A percentile compares a stretch with the other conserved stretches of the same genome.
phyloP scores from a whole-genome alignment of 2,329 filamentous ascomycete species.

The Aspergillus sp. region DNA sequence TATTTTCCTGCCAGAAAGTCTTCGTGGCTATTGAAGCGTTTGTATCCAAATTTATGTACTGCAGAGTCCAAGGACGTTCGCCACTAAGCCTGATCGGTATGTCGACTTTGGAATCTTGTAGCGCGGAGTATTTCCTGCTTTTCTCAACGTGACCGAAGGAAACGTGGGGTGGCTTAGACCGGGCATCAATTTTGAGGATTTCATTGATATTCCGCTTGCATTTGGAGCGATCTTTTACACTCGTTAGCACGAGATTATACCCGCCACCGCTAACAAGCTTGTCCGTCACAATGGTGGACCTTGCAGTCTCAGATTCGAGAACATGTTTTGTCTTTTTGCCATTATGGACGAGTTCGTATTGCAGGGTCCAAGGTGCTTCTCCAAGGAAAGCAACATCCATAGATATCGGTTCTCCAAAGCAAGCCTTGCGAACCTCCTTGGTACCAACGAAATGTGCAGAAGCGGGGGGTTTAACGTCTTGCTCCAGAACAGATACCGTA shows the following conservation, averaged over 20 bases:
- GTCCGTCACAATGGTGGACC: slow-evolving; percentile 73
- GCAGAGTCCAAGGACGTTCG: slow-evolving; percentile 78
- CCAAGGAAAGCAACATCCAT: slow-evolving; percentile 75
- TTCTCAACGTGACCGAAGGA: slow-evolving; percentile 84
- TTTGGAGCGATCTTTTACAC: slow-evolving; percentile 79
- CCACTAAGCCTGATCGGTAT: slow-evolving; percentile 84
- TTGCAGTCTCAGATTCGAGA: slow-evolving; percentile 61
- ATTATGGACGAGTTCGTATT: slow-evolving; percentile 90
- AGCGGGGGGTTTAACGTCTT: slow-evolving; percentile 90
- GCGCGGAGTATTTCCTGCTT: slow-evolving; percentile 69
- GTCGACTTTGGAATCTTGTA: slow-evolving; percentile 72
- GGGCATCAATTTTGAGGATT: slow-evolving; percentile 79
- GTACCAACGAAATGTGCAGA: slow-evolving; percentile 68
- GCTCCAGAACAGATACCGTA: slow-evolving; percentile 67
- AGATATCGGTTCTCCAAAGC: slow-evolving; percentile 76
- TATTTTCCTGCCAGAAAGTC: slow-evolving; percentile 59
- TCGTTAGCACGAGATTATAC: slow-evolving; percentile 82
- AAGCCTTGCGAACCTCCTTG: slow-evolving; percentile 61
- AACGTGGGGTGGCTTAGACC: slow-evolving; percentile 82
- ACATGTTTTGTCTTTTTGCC: slow-evolving; percentile 75
- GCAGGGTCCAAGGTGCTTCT: slow-evolving; percentile 81
- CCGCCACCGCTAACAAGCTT: slow-evolving; percentile 78
- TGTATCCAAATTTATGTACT: slow-evolving; percentile 68
- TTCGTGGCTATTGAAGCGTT: slow-evolving; percentile 52
- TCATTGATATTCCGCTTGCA: slow-evolving; percentile 86